Base-by-base conservation (phyloP, 495 filamentous ascomycete genomes). In the Aspergillus olivimuriae region DNA sequence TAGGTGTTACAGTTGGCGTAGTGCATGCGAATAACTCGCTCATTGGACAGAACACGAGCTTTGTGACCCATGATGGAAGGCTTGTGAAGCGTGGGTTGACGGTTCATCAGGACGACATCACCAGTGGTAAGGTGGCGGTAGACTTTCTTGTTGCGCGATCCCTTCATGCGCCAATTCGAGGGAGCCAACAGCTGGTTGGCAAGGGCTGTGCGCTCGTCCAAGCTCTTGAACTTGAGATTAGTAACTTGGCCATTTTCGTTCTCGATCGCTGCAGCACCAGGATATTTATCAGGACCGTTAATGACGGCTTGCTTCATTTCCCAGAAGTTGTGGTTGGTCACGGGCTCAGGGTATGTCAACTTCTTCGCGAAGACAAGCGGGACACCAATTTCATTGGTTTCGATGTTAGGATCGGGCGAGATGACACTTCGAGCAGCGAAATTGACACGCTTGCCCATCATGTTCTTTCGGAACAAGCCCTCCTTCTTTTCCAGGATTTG, bases 361-460 rank as follows among this genome's bases (percentile, higher is more conserved):
- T 94, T 97, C 58, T 78, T 87, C 2, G 94, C 94, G 62, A 99
- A 99, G 9, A 97, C 92, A 16, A 89, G 84, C 15, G 94, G 94
- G 3, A 99, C 91, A 62, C 94, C 94, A 44, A 99, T 96, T 65
- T 99, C 94, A 53, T 91, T 94, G 14, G 91, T 96, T 65, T 99
- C 94, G 55, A 99, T 92, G 55, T 95, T 97, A 3, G 94, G 94
- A 61, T 99, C 94, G 2, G 94, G 92, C 21, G 91, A 96, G 49
- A 99, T 99, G 53, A 99, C 94, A 74, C 84, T 92, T 60, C 94
- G 84, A 40, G 94, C 94, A 43, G 94, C 94, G 60, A 89, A 96
- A 65, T 99, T 97, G 62, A 99, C 94, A 69, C 94, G 86, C 71
- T 99, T 99, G 36, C 94, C 94, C 94, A 99, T 99, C 91, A 99